These are phyloP conservation scores for Pichia sporocuriosa DNA, from an alignment of 805 yeast genomes.

Conservation along the genomic window DNA sequence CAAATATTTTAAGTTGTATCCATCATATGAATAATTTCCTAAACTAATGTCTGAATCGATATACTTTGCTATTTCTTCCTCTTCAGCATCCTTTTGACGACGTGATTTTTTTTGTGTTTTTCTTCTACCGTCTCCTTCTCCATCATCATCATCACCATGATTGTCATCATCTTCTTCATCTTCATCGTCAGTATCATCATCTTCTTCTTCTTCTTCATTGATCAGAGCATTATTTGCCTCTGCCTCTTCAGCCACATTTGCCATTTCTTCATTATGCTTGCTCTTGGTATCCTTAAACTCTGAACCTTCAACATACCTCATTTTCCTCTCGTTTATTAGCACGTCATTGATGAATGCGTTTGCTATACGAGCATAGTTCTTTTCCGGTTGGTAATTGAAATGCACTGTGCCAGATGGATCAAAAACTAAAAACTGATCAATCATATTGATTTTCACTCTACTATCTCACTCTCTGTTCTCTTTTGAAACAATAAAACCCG, in stretches of 20 bases:
- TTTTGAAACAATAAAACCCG: no score
- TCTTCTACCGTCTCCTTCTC: not conserved
- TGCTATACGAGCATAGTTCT: constrained; percentile 34
- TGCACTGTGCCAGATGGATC: constrained; percentile 47
- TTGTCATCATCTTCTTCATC: constrained; percentile 4
- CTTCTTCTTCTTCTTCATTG: constrained; percentile 4
- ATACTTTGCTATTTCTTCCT: constrained; percentile 19
- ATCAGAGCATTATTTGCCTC: constrained; percentile 5
- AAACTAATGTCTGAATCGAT: constrained; percentile 17
- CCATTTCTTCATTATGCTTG: not conserved
- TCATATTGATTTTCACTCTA: no score
- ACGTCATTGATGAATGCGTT: constrained; percentile 44
- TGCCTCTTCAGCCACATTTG: constrained; percentile 1
- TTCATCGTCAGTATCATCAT: not conserved
- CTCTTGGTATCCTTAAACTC: constrained; percentile 6
- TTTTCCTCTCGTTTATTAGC: constrained; percentile 36
- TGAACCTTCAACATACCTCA: constrained; percentile 21
- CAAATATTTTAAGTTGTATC: constrained; percentile 40
- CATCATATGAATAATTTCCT: constrained; percentile 31
- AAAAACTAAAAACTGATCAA: constrained; percentile 45
- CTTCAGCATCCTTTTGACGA: no score
- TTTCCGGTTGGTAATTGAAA: constrained; percentile 38
- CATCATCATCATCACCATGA: constrained; percentile 3
- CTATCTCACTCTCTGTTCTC: no score
- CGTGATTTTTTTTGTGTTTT: constrained; percentile 13